Base-by-base conservation (phyloP, 2,329 filamentous ascomycete genomes). In the Colletotrichum tropicale region DNA sequence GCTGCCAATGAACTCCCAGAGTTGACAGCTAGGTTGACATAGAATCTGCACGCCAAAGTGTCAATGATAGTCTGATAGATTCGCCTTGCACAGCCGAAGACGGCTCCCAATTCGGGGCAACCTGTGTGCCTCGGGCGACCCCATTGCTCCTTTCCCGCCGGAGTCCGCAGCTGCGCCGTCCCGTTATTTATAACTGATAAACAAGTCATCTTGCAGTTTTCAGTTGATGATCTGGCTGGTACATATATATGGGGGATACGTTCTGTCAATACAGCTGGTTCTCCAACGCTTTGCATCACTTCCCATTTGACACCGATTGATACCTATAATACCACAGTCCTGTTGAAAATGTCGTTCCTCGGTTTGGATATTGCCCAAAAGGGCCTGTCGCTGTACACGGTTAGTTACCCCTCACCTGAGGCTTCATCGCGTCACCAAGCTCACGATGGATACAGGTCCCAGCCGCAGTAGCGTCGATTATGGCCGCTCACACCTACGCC, bases 401-500 rank as follows among this genome's bases (percentile, higher is more conserved):
- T 83, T 74, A 48, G 76, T 62, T 6, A 36, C n/a, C 43, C 76
- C 48, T 75, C 70, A 58, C 68, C 66, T 76, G 78, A 21, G 70
- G 24, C 55, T 12, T 2, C 21, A 32, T 28, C 36, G 55, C 32
- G 28, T 69, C 18, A 60, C 43, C 38, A 43, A 28, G 26, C 26
- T 58, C 9, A 66, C 43, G 16, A 28, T 21, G 12, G 34, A 21
- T n/a, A n/a, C 64, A 87, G 87, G 81, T 89, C 56, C 87, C 87
- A 7, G 85, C 78, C 2, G 86, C 84, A 30, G 83, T 87, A 68
- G 12, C 83, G 67, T 74, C 85, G 26, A 81, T 81, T 67, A 75
- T 85, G 60, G 32, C 83, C 24, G 86, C 87, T 5, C 83, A 87
- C 58, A 58, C 77, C 15, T 86, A 86, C 71, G 82, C 83, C 43